Evolutionary conservation across 2,329 filamentous ascomycete genomes (phyloP).

Genomic region (Mycocentrospora acerina): DNA sequence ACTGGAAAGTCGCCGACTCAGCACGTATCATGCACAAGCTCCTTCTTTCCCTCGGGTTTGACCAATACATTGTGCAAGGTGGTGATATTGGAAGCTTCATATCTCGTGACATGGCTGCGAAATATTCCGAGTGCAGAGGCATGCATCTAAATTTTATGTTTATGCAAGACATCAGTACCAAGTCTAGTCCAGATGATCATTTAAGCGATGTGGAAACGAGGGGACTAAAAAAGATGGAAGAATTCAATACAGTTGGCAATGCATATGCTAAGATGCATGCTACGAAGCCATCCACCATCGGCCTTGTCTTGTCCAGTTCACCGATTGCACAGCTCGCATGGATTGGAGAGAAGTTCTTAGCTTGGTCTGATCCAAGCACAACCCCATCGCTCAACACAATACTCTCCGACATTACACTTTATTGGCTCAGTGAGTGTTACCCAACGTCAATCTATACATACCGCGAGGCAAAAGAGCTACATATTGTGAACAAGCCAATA

Average conservation of each 20-base stretch:
- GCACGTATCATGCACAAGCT: constrained; percentile 53
- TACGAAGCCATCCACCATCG: constrained; percentile 58
- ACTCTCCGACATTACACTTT: constrained; percentile 54
- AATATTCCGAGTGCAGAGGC: constrained; percentile 51
- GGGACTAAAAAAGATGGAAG: constrained; percentile 39
- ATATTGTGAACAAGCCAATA: constrained; percentile 44
- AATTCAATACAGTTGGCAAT: constrained; percentile 46
- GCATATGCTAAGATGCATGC: constrained; percentile 58
- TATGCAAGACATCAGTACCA: constrained; percentile 17
- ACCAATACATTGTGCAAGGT: constrained; percentile 57
- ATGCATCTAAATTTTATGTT: constrained; percentile 36
- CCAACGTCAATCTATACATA: constrained; percentile 55
- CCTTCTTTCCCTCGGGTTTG: constrained; percentile 57
- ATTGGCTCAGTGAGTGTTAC: constrained; percentile 57
- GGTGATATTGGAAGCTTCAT: constrained; percentile 57
- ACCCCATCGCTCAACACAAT: constrained; percentile 46
- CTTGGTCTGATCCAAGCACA: constrained; percentile 51
- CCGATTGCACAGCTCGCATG: constrained; percentile 61
- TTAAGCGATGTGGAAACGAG: constrained; percentile 40
- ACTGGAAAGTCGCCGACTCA: constrained; percentile 46
- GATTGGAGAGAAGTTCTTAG: constrained; percentile 60
- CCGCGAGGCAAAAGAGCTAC: constrained; percentile 32
- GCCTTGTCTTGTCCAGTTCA: constrained; percentile 54
- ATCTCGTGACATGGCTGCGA: constrained; percentile 45
- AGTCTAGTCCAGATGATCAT: constrained; percentile 16